Base-by-base conservation (phyloP, 176 grass and related monocot species). In the Bonia amplexicaulis region DNA sequence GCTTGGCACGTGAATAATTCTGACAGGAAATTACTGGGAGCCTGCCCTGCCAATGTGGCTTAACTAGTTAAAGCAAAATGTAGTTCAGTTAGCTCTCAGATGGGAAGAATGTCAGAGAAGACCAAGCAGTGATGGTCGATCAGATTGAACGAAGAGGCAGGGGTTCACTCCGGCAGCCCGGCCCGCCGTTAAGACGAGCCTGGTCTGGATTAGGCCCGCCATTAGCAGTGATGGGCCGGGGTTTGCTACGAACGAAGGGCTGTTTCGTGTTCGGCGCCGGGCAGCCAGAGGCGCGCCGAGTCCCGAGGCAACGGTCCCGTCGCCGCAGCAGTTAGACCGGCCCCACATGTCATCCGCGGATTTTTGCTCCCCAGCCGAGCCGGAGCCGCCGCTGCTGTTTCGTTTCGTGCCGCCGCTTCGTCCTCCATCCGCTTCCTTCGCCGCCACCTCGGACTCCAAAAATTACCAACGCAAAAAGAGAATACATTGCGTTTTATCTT, bases 391-490 rank as follows among this genome's bases (percentile, higher is more conserved):
- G 48, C 20, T 40, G 78, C 63, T 27, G 76, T 41, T 66, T 35
- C 58, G 33, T 35, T 35, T 35, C 33, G 33, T 35, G 33, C n/a
- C 46, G 41, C 16, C 12, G 81, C 45, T 37, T 49, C 9, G 7
- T 9, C 45, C 80, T 66, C 26, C 39, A 27, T 39, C 84, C 67
- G 35, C 65, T 75, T 61, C 60, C 55, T 80, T 62, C 77, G 79
- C 72, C 27, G 64, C 71, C 85, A 85, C 83, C 65, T 82, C 82
- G 46, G 85, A 44, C 63, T 20, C 42, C 48, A 26, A 49, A 44
- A 82, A 66, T 71, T 71, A 71, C 42, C 69, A 27, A 44, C 69
- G 22, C 41, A 39, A 75, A 74, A 85, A n/a, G n/a, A n/a, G n/a
- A n/a, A n/a, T n/a, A n/a, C n/a, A n/a, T n/a, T n/a, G n/a, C n/a